These are phyloP conservation scores for Bruguiera gymnorhiza DNA, from an alignment of 345 rosid species.

Conservation along the genomic window DNA sequence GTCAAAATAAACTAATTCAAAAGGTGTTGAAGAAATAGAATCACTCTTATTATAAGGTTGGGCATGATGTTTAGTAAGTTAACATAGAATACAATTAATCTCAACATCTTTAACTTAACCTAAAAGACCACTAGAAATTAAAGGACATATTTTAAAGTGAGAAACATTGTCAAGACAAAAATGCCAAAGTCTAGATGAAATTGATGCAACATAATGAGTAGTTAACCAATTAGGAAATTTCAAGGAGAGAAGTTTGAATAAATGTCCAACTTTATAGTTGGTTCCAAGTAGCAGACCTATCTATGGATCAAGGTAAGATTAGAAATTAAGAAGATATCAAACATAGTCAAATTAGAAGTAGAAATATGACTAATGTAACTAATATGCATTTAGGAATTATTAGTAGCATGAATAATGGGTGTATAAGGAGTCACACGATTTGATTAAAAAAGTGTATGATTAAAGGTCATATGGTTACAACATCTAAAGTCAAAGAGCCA, in stretches of 20 bases:
- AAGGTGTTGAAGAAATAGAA: not conserved
- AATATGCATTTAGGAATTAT: too few species aligned
- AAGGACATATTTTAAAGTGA: not conserved
- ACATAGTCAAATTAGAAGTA: too few species aligned
- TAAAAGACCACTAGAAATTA: not conserved
- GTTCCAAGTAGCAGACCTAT: not conserved
- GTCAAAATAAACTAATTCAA: not conserved
- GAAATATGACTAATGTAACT: too few species aligned
- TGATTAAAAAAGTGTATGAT: not conserved
- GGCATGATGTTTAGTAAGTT: not conserved
- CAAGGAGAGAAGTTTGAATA: not conserved
- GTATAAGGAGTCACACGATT: not conserved
- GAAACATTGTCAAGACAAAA: not conserved
- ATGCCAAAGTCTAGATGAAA: not conserved
- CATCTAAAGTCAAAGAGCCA: not conserved
- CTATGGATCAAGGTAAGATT: not conserved
- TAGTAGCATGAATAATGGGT: not conserved
- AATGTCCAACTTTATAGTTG: rapidly evolving
- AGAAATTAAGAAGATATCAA: too few species aligned
- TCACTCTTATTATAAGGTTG: not conserved
- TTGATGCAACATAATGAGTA: rapidly evolving
- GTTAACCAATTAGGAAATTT: not conserved
- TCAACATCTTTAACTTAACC: not conserved
- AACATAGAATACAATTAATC: not conserved
- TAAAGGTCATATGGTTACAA: not conserved